These are phyloP conservation scores for Royoungia palumana DNA, from an alignment of 768 basidiomycete species.

Conservation along the genomic window DNA sequence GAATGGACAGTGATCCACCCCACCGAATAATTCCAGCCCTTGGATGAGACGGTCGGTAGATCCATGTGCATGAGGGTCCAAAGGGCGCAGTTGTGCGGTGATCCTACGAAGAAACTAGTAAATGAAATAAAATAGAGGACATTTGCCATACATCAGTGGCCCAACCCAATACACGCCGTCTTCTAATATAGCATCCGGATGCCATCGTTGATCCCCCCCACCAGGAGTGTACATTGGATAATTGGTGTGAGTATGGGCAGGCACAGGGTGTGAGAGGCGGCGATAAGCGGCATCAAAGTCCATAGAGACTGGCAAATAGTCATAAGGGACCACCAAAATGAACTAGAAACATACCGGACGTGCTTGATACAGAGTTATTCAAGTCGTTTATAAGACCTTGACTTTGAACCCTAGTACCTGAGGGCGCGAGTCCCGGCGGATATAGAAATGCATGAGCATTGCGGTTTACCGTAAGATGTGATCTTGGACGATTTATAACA, in stretches of 20 bases:
- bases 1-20: constrained; percentile 54
- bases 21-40: constrained; percentile 47
- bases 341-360: constrained; percentile 3
- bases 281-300: constrained; percentile 31
- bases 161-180: constrained; percentile 73
- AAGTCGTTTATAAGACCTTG: constrained; percentile 1
- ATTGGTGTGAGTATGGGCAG: constrained; percentile 49
- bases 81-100: constrained; percentile 53
- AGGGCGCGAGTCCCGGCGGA: constrained; percentile 58
- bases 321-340: not conserved
- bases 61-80: constrained; percentile 40
- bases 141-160: constrained; percentile 53
- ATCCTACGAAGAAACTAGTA: constrained; percentile 43
- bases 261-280: constrained; percentile 53
- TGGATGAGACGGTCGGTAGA: constrained; percentile 38
- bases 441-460: constrained; percentile 69
- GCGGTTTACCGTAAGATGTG: constrained; percentile 53
- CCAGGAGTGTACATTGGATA: constrained; percentile 77
- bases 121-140: constrained; percentile 3
- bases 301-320: not conserved
- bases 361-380: constrained; percentile 4
- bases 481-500: constrained; percentile 55
- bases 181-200: constrained; percentile 49
- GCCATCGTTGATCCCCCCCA: constrained; percentile 65
- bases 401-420: constrained; percentile 9